Conservation (phyloP, 805 yeast genomes). For the Saturnispora ahearnii region DNA sequence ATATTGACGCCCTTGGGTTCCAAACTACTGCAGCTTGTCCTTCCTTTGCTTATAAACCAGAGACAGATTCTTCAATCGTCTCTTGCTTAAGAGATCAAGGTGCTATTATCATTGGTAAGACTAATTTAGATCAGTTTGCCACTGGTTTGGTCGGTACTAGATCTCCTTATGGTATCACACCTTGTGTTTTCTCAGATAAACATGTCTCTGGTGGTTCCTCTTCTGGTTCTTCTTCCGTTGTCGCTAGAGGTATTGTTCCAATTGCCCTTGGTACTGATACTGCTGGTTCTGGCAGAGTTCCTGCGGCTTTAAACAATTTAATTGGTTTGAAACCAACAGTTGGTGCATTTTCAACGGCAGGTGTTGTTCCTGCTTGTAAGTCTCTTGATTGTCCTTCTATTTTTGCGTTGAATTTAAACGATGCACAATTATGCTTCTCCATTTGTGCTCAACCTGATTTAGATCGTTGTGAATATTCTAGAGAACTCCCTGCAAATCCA, state of each 20-base stretch:
- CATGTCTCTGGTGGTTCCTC: conserved; percentile 95
- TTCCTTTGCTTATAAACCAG: conserved; percentile 60
- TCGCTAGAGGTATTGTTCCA: conserved; percentile 85
- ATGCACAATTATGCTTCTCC: conserved; percentile 72
- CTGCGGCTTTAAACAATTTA: conserved; percentile 87
- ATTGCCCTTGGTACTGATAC: conserved; percentile 91
- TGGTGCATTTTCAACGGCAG: conserved; percentile 77
- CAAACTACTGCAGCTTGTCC: conserved; percentile 96
- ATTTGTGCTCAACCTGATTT: conserved; percentile 65
- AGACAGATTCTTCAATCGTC: conserved; percentile 69
- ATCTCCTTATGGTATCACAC: conserved; percentile 88
- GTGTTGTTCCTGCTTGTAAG: conserved; percentile 97
- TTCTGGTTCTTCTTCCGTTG: conserved; percentile 91
- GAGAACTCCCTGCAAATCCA: conserved; percentile 64
- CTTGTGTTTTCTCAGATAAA: conserved; percentile 62
- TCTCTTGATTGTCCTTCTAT: conserved; percentile 89
- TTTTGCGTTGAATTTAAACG: conserved; percentile 66
- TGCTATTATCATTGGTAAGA: conserved; percentile 88
- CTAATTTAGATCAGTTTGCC: conserved; percentile 94
- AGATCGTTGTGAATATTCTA: conserved; percentile 67
- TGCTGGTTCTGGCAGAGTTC: conserved; percentile 97
- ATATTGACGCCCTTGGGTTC: conserved; percentile 77
- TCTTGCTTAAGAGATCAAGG: conserved; percentile 72
- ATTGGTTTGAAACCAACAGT: conserved; percentile 89
- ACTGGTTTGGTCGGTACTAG: conserved; percentile 95